Percentiles rank a stretch among this genome's conserved stretches.
These are phyloP conservation scores for Pyrus betulifolia DNA, from an alignment of 306 rosid genomes.

Conservation along the genomic window DNA sequence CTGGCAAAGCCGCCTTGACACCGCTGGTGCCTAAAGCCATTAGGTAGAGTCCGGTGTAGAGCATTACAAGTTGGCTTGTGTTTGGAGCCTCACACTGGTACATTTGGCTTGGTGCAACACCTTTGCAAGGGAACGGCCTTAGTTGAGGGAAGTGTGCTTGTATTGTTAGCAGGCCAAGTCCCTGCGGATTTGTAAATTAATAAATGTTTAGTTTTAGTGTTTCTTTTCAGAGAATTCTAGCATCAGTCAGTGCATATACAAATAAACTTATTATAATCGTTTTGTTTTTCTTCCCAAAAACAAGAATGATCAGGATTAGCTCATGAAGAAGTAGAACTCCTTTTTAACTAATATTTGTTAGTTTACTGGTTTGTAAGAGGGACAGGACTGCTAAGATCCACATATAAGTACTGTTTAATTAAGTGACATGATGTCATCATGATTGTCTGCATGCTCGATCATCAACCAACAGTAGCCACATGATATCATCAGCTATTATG, in stretches of 20 bases:
- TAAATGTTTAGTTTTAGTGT: no score
- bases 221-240: no score
- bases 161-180: constrained; percentile 47
- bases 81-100: constrained; percentile 38
- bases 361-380: no score
- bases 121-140: constrained; percentile 58
- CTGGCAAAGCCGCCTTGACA: constrained; percentile 63
- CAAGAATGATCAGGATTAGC: no score
- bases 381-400: no score
- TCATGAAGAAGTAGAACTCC: no score
- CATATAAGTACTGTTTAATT: no score
- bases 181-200: constrained; percentile 24
- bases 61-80: constrained; percentile 38
- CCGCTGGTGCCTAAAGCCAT: constrained; percentile 73
- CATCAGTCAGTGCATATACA: no score
- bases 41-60: constrained; percentile 59
- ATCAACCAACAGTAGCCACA: background rate
- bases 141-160: constrained; percentile 54
- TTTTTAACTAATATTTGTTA: no score
- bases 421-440: no score
- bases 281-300: no score
- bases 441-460: background rate
- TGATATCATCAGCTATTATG: background rate
- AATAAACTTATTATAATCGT: no score
- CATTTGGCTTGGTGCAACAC: constrained; percentile 12